phyloP scores from a whole-genome alignment of 805 yeast species.

The Saccharomycopsis fermentans region DNA sequence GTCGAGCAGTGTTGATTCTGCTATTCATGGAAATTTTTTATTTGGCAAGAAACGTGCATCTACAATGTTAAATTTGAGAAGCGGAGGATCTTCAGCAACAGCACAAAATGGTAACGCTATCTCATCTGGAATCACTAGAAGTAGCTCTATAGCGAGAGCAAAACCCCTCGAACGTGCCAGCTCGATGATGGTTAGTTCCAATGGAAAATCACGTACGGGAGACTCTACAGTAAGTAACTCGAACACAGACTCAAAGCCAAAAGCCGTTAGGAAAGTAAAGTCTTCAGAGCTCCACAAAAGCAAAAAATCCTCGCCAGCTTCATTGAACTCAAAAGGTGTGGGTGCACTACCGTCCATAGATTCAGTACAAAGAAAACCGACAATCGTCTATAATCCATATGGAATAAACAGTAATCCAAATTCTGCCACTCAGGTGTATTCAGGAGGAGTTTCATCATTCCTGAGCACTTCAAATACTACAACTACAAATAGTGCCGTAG shows the following conservation, averaged over 20 bases:
- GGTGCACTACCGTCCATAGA: constrained; percentile 16
- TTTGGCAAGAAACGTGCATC: background rate
- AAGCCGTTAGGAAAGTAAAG: background rate
- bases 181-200: background rate
- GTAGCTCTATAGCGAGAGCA: background rate
- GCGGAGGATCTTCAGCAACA: background rate
- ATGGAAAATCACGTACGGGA: background rate
- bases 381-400: constrained; percentile 13
- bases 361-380: constrained; percentile 4
- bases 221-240: background rate
- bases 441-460: background rate
- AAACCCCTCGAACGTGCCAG: background rate
- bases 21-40: background rate
- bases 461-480: background rate
- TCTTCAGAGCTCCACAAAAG: background rate
- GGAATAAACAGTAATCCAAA: constrained; percentile 4
- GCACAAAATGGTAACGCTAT: background rate
- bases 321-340: background rate
- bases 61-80: background rate
- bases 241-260: background rate
- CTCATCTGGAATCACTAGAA: background rate
- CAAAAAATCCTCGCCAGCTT: background rate
- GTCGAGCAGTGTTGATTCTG: background rate
- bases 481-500: background rate
- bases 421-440: background rate